Base-by-base conservation (phyloP, 202 grass and related monocot species). In the Dendrocalamus latiflorus region DNA sequence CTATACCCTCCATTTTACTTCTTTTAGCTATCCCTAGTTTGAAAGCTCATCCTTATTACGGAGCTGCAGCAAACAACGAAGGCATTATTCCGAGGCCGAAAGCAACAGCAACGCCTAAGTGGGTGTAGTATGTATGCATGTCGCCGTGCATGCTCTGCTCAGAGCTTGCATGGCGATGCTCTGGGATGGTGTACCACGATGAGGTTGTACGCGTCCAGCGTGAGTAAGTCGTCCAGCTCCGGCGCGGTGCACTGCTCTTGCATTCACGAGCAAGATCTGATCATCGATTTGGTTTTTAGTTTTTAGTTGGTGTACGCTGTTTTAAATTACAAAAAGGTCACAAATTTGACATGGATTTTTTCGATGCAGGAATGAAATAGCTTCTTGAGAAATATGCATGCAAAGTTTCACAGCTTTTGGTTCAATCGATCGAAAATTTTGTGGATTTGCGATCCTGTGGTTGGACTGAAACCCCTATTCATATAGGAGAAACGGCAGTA, bases 161-260 rank as follows among this genome's bases (percentile, higher is more conserved):
- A 94, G 66, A 97, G 86, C 73, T 88, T 94, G 57, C 84, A 77
- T 1, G 90, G 39, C 18, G 88, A 55, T n/a, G 57, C 83, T 68
- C 73, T 80, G 63, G 92, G 95, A 51, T 95, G 90, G 81, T 91
- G 83, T 72, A 70, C 82, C 17, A 95, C 90, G 54, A 95, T 90
- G 50, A 88, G 80, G 79, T 91, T 85, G 75, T 93, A 98, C 26
- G 92, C 92, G 75, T 98, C 81, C 17, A 98, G 91, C 20, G 95
- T 98, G 45, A 98, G 87, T 75, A 98, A 98, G 81, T 98, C 92
- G 36, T 88, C 85, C 13, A 98, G 91, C 87, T 95, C 93, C 17
- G 90, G 60, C 37, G 93, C 87, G 0, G 71, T 84, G 86, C 93
- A 95, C 77, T 28, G 1, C 26, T 28, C 26, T 28, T 28, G n/a